Conservation (phyloP, 2,329 filamentous ascomycete genomes). For the Aureobasidium sp. region DNA sequence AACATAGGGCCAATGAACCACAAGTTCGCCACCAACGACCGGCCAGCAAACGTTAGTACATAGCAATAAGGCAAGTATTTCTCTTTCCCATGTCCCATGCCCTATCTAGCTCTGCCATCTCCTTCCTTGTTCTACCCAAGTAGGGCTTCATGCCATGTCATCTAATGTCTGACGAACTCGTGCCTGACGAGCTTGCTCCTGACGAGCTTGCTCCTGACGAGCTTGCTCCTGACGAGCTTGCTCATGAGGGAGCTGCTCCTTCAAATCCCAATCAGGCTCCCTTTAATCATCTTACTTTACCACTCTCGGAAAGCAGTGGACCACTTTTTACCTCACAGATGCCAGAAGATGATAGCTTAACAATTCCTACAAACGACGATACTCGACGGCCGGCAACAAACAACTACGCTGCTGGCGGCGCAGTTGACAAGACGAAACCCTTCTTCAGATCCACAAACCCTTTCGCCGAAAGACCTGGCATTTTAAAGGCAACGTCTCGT, state of each 20-base stretch:
- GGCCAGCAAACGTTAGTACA: background rate
- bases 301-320: background rate
- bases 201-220: background rate
- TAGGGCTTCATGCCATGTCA: background rate
- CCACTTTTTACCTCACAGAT: background rate
- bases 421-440: background rate
- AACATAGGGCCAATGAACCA: background rate
- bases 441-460: background rate
- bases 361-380: background rate
- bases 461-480: background rate
- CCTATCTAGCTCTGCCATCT: background rate
- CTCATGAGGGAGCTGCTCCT: background rate
- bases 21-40: background rate
- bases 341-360: background rate
- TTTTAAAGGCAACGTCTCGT: background rate
- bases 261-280: background rate
- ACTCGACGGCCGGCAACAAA: background rate
- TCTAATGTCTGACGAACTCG: background rate
- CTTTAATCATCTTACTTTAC: background rate
- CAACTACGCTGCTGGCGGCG: background rate
- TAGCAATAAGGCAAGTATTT: conserved; percentile 5
- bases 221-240: background rate
- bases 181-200: background rate
- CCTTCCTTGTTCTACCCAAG: background rate
- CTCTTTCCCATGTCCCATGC: background rate